Percentiles rank a stretch among this genome's conserved stretches.
phyloP scores from a whole-genome alignment of 2,329 filamentous ascomycete genomes.

The Gyromitra esculenta region DNA sequence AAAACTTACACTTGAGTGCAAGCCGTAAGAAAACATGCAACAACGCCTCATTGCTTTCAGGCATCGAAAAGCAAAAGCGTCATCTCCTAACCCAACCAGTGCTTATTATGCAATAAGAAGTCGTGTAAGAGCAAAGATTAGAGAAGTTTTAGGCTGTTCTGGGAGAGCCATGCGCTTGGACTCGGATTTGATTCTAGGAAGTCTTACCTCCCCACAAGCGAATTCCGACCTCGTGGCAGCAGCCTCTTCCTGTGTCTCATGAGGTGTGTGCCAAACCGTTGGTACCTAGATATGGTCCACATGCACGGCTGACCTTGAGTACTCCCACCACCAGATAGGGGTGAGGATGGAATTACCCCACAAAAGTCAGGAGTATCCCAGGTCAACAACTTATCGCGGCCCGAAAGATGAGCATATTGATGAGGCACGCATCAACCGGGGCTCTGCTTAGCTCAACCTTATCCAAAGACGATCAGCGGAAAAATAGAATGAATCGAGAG shows the following conservation, averaged over 20 bases:
- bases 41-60: too few species aligned
- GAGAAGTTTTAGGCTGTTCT: background rate
- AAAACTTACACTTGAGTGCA: background rate
- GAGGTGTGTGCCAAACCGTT: background rate
- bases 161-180: background rate
- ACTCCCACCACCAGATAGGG: conserved; percentile 3
- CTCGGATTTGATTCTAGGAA: background rate
- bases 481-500: background rate
- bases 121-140: background rate
- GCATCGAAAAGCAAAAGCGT: background rate
- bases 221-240: conserved; percentile 37
- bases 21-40: background rate
- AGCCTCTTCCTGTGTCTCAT: background rate
- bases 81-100: background rate
- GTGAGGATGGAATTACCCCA: background rate
- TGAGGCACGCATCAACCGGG: background rate
- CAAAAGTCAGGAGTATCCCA: background rate
- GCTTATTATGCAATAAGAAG: background rate
- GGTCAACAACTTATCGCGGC: background rate
- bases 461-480: background rate
- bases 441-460: background rate
- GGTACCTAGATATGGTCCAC: background rate
- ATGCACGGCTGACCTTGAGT: background rate
- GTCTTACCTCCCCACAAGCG: conserved; percentile 27
- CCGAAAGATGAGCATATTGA: background rate